A percentile compares a stretch with the other conserved stretches of the same genome.
These are phyloP conservation scores for Fusarium sp. DNA, from an alignment of 2,329 filamentous ascomycete genomes.

Conservation along the genomic window DNA sequence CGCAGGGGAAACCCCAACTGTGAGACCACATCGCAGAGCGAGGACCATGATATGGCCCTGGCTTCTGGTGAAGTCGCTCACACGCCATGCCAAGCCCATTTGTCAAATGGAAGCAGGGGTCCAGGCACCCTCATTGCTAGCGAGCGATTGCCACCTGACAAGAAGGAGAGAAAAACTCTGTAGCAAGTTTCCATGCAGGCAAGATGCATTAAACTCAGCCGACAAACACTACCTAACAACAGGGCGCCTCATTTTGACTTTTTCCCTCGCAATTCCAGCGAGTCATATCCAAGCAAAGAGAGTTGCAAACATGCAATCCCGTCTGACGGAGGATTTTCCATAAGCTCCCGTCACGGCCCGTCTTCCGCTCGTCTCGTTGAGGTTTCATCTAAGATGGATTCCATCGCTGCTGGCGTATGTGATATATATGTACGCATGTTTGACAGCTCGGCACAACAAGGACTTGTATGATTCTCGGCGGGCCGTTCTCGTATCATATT, in stretches of 20 bases:
- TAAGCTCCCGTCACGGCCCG: slow-evolving; percentile 36
- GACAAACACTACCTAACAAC: neutral
- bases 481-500: slow-evolving; percentile 18
- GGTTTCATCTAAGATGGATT: slow-evolving; percentile 26
- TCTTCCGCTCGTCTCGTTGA: slow-evolving; percentile 19
- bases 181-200: slow-evolving; percentile 14
- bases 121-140: slow-evolving; percentile 2
- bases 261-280: neutral
- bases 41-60: neutral
- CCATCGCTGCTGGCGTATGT: slow-evolving; percentile 2
- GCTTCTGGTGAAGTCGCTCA: neutral
- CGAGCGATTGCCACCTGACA: slow-evolving; percentile 11
- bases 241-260: neutral
- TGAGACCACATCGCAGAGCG: neutral
- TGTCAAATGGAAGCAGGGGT: slow-evolving; percentile 22
- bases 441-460: slow-evolving; percentile 12
- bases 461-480: neutral
- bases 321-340: slow-evolving; percentile 6
- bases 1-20: neutral
- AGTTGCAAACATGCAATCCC: neutral
- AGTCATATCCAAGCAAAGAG: neutral
- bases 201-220: neutral
- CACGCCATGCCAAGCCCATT: neutral
- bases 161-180: slow-evolving; percentile 2
- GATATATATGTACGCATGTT: slow-evolving; percentile 5